These are phyloP conservation scores for Viridothelium virens DNA, from an alignment of 495 filamentous ascomycete species.

Conservation along the genomic window DNA sequence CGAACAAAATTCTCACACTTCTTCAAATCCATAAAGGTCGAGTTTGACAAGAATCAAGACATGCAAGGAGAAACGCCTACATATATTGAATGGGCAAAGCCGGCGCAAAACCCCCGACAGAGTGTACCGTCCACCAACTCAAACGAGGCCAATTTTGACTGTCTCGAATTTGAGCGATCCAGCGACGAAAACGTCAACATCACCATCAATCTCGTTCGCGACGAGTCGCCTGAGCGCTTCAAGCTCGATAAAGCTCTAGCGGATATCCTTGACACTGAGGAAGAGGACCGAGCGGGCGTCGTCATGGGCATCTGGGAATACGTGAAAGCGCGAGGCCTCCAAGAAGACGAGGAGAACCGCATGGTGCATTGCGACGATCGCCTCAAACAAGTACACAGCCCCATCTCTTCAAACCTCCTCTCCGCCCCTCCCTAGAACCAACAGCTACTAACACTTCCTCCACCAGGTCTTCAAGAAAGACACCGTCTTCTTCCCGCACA, in stretches of 20 bases:
- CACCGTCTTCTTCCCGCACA: constrained; percentile 76
- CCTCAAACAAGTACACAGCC: constrained; percentile 56
- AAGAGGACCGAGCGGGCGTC: constrained; percentile 77
- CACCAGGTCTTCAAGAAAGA: constrained; percentile 69
- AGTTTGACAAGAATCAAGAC: constrained; percentile 64
- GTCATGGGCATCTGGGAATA: constrained; percentile 95
- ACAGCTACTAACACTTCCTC: constrained; percentile 19
- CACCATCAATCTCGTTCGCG: constrained; percentile 75
- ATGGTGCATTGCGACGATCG: constrained; percentile 82
- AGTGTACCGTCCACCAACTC: constrained; percentile 21
- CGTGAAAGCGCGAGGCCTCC: constrained; percentile 71
- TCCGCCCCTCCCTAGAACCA: background rate
- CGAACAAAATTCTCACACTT: constrained; percentile 78
- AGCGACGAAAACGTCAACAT: constrained; percentile 90
- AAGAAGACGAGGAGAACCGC: constrained; percentile 89
- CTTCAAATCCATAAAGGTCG: constrained; percentile 83
- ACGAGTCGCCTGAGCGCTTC: constrained; percentile 80
- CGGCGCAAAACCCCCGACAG: constrained; percentile 40
- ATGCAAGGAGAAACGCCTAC: constrained; percentile 49
- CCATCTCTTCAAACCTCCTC: background rate
- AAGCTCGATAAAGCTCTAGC: constrained; percentile 68
- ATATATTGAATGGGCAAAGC: constrained; percentile 64
- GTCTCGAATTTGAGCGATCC: constrained; percentile 80
- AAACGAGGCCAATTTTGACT: constrained; percentile 69
- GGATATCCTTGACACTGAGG: constrained; percentile 75